Evolutionary conservation across 2,329 filamentous ascomycete species (phyloP).

Genomic region (Penicillium oxalicum): DNA sequence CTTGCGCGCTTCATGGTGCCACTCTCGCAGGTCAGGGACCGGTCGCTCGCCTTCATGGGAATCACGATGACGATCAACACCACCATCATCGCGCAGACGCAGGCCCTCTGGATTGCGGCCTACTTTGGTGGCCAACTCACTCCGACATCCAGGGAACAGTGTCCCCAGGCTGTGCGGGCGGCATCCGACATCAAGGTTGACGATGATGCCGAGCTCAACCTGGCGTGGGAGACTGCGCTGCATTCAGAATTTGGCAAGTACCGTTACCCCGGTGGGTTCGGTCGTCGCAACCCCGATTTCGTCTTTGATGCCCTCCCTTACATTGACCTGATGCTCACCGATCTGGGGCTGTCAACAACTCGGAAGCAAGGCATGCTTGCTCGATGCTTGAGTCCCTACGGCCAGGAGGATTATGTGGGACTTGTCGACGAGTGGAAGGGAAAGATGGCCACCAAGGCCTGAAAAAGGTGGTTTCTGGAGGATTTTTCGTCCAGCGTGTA

Average conservation of each 20-base stretch:
- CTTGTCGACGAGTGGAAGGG: constrained; percentile 38
- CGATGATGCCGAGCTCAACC: constrained; percentile 19
- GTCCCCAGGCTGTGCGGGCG: constrained; percentile 15
- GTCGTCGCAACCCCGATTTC: constrained; percentile 53
- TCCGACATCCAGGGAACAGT: constrained; percentile 20
- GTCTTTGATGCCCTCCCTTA: constrained; percentile 73
- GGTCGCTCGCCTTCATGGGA: constrained; percentile 47
- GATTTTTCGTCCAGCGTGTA: too few species aligned
- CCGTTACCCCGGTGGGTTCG: constrained; percentile 58
- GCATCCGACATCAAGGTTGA: constrained; percentile 10
- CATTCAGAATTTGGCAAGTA: constrained; percentile 64
- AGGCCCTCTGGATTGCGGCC: constrained; percentile 59
- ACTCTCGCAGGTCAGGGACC: constrained; percentile 34
- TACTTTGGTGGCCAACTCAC: constrained; percentile 54
- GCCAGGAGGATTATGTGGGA: constrained; percentile 36
- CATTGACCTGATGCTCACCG: constrained; percentile 60
- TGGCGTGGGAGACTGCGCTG: constrained; percentile 54
- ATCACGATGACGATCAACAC: constrained; percentile 45
- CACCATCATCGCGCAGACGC: constrained; percentile 41
- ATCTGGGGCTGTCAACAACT: constrained; percentile 54
- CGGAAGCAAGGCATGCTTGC: constrained; percentile 31
- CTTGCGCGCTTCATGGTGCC: constrained; percentile 46
- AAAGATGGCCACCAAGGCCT: neutral
- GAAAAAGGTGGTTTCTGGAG: neutral
- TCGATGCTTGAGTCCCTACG: constrained; percentile 36